These are phyloP conservation scores for Phytophthora palmivora DNA, from an alignment of 352 stramenopile genomes.

Conservation along the genomic window DNA sequence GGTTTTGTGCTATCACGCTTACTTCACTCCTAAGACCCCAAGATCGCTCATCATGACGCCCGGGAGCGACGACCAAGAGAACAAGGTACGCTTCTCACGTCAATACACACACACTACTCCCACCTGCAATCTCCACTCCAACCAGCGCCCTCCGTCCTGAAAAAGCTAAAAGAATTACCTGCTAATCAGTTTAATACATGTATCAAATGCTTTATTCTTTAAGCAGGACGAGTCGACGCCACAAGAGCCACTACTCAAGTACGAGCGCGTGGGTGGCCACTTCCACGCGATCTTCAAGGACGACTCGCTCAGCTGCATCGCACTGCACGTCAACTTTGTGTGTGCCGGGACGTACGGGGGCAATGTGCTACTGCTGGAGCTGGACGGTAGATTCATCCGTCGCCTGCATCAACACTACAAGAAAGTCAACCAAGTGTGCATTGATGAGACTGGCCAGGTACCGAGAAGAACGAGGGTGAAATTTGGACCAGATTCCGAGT, in stretches of 20 bases:
- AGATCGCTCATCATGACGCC: too few species aligned
- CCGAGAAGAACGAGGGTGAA: neutral
- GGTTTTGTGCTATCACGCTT: too few species aligned
- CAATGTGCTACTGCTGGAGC: constrained; percentile 81
- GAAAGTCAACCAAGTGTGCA: constrained; percentile 87
- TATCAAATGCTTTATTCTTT: too few species aligned
- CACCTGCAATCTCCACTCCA: neutral
- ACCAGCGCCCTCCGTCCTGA: constrained; percentile 1
- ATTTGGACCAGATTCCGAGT: neutral
- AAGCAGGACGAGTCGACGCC: constrained; percentile 13
- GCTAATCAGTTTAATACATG: too few species aligned
- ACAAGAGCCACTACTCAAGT: constrained; percentile 85
- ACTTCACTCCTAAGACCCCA: too few species aligned
- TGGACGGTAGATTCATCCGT: constrained; percentile 81
- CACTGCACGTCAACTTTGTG: constrained; percentile 82
- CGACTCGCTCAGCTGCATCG: constrained; percentile 84
- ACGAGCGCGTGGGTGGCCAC: constrained; percentile 85
- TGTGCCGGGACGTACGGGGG: constrained; percentile 82
- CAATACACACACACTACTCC: neutral
- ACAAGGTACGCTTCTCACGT: constrained; percentile 16
- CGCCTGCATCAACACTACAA: constrained; percentile 89
- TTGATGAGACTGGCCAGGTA: constrained; percentile 83
- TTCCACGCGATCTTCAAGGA: constrained; percentile 90
- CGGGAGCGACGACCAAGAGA: constrained; percentile 25
- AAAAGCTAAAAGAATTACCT: neutral